These are phyloP conservation scores for Nicotiana undulata DNA, from an alignment of 257 asterid species.

Conservation along the genomic window DNA sequence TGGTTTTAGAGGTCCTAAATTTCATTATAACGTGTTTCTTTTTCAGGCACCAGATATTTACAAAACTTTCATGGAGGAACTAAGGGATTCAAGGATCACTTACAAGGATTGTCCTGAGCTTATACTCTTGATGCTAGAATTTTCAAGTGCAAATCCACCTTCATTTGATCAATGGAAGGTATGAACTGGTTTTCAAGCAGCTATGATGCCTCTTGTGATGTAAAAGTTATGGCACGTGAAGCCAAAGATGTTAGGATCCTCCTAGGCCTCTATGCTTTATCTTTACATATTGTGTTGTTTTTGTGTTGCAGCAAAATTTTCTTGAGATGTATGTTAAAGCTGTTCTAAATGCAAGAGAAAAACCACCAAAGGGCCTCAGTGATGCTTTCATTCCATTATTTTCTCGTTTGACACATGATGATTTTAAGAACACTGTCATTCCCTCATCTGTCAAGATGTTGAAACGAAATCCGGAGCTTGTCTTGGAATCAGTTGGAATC, in stretches of 20 bases:
- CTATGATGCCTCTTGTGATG: slow-evolving; percentile 1
- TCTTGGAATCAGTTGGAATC: slow-evolving; percentile 77
- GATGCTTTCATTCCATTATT: slow-evolving; percentile 79
- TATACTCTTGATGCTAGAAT: slow-evolving; percentile 55
- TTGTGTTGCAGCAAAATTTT: slow-evolving; percentile 52
- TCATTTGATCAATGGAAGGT: slow-evolving; percentile 73
- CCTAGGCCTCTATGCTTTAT: slow-evolving; percentile 3
- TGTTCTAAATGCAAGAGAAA: slow-evolving; percentile 82
- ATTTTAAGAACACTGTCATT: slow-evolving; percentile 55
- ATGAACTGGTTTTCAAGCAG: slow-evolving; percentile 6
- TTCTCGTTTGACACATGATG: slow-evolving; percentile 71
- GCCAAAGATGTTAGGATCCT: neutral
- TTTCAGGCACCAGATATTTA: slow-evolving; percentile 71
- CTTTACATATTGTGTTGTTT: slow-evolving; percentile 21
- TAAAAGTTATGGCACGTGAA: neutral
- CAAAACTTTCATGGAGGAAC: slow-evolving; percentile 64
- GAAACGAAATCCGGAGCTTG: slow-evolving; percentile 97
- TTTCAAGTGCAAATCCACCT: slow-evolving; percentile 38
- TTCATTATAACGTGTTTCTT: slow-evolving; percentile 10
- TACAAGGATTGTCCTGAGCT: slow-evolving; percentile 69
- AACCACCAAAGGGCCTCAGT: slow-evolving; percentile 63
- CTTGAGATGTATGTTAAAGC: slow-evolving; percentile 73
- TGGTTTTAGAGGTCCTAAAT: slow-evolving; percentile 1
- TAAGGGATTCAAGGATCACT: slow-evolving; percentile 65
- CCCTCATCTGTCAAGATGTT: slow-evolving; percentile 88